Conservation (phyloP, 2,329 filamentous ascomycete species). For the Pyricularia grisea region DNA sequence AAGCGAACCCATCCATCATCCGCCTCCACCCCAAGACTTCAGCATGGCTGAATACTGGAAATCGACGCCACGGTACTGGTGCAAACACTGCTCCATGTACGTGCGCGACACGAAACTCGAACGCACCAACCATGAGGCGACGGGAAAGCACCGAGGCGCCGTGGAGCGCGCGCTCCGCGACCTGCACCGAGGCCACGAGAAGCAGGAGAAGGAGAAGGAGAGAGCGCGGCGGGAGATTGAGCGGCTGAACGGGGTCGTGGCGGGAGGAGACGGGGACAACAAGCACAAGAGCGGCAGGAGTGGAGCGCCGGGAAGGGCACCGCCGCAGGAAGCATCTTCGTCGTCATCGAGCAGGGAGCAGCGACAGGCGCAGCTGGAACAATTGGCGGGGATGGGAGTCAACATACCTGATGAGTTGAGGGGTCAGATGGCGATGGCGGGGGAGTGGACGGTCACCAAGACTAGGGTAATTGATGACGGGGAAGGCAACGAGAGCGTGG, state of each 20-base stretch:
- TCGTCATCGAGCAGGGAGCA: conserved; percentile 39
- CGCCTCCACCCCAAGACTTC: not conserved
- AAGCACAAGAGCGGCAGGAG: conserved; percentile 6
- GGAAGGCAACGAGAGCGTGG: conserved; percentile 32
- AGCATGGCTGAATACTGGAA: conserved; percentile 98
- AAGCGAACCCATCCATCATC: not conserved
- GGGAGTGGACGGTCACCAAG: conserved; percentile 73
- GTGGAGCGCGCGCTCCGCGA: conserved; percentile 86
- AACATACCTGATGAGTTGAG: conserved; percentile 71
- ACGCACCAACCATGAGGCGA: conserved; percentile 80
- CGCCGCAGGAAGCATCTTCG: conserved; percentile 4
- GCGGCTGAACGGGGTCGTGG: conserved; percentile 68
- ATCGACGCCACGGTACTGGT: conserved; percentile 95
- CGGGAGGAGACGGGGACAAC: conserved; percentile 9
- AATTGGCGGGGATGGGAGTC: conserved; percentile 81
- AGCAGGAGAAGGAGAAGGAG: conserved; percentile 71
- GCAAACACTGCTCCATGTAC: conserved; percentile 88
- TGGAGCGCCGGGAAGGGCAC: not conserved
- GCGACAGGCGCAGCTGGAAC: conserved; percentile 74
- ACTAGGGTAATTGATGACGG: conserved; percentile 46
- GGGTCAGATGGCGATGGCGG: conserved; percentile 74
- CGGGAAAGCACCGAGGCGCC: conserved; percentile 71
- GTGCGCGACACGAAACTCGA: conserved; percentile 91
- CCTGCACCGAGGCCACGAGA: conserved; percentile 76
- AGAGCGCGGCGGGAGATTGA: conserved; percentile 78